phyloP scores from a whole-genome alignment of 2,329 filamentous ascomycete species.

The Bertia moriformis region DNA sequence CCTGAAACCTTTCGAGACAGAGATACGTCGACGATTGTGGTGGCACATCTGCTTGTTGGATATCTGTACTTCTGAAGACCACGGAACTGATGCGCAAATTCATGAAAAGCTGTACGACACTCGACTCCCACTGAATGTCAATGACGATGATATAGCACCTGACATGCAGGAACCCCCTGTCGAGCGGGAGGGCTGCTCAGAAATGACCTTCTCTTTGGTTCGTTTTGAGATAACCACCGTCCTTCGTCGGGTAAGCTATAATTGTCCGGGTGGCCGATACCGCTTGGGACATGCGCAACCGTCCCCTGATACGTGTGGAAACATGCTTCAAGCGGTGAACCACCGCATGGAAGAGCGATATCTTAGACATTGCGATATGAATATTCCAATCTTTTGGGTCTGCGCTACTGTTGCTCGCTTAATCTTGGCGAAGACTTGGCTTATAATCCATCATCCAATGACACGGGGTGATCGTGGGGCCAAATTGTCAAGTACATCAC shows the following conservation, averaged over 20 bases:
- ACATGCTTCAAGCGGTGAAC: conserved; percentile 22
- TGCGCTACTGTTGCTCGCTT: conserved; percentile 41
- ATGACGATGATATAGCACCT: conserved; percentile 30
- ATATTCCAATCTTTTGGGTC: conserved; percentile 38
- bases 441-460: conserved; percentile 48
- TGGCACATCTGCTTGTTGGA: conserved; percentile 31
- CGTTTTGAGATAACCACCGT: conserved; percentile 5
- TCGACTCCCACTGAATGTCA: conserved; percentile 30
- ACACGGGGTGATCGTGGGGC: conserved; percentile 29
- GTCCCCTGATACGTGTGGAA: not conserved
- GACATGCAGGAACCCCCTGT: conserved; percentile 24
- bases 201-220: conserved; percentile 19
- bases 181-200: conserved; percentile 26
- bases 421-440: conserved; percentile 49
- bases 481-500: conserved; percentile 33
- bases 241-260: conserved; percentile 3
- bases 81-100: conserved; percentile 28
- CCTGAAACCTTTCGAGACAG: conserved; percentile 29
- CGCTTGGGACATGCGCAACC: not conserved
- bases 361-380: conserved; percentile 26
- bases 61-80: conserved; percentile 29
- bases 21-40: conserved; percentile 35
- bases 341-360: conserved; percentile 26
- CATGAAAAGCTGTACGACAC: conserved; percentile 27
- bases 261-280: not conserved